Percentiles rank a stretch among this genome's conserved stretches.
phyloP scores from a whole-genome alignment of 164 flowering plant species.

The Litsea cubeba region DNA sequence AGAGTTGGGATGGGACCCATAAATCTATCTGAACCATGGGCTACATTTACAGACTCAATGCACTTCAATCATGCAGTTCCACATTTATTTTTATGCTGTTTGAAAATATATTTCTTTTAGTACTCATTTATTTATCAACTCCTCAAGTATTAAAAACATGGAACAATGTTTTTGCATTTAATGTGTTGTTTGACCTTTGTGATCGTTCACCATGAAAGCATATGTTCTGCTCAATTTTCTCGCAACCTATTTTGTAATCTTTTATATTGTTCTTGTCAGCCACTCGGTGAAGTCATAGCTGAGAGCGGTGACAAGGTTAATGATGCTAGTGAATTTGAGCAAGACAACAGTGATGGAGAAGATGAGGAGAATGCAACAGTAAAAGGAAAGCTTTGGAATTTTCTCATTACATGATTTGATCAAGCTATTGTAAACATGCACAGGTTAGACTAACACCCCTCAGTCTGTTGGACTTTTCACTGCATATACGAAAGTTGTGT shows the following conservation, averaged over 20 bases:
- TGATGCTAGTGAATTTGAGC: not conserved
- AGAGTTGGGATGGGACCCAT: no score
- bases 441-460: not conserved
- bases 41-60: no score
- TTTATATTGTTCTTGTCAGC: not conserved
- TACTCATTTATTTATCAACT: no score
- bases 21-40: no score
- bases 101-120: no score
- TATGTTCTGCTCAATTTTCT: not conserved
- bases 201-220: not conserved
- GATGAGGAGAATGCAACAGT: constrained; percentile 4
- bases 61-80: no score
- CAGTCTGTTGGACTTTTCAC: not conserved
- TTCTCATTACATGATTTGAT: constrained; percentile 9
- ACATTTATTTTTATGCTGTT: no score
- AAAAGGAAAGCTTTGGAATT: constrained; percentile 10
- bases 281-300: not conserved
- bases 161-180: not conserved
- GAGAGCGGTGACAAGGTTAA: constrained; percentile 6
- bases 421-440: not conserved
- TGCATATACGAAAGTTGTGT: not conserved
- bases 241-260: not conserved
- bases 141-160: not conserved
- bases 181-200: no score
- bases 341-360: not conserved